Base-by-base conservation (phyloP, 495 filamentous ascomycete species). In the Aspergillus nanangensis region DNA sequence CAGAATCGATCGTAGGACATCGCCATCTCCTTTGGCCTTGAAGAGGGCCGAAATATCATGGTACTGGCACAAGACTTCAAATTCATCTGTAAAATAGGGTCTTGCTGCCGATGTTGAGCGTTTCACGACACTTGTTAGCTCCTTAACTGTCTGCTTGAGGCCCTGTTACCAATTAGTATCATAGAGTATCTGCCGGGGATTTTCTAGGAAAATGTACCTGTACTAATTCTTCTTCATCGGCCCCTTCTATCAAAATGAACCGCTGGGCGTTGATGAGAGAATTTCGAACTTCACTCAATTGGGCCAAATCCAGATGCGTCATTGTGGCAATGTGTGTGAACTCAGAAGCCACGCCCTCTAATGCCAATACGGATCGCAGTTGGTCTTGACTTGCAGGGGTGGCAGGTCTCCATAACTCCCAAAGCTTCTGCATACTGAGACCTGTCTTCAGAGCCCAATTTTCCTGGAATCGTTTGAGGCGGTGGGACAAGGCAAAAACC, bases 351-450 rank as follows among this genome's bases (percentile, higher is more conserved):
- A 93, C 76, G 3, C 61, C 60, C 58, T 92, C 84, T 55, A 95
- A 61, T 13, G 78, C 67, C 9, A 78, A 48, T 11, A 84, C 61
- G 5, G 75, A 67, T 10, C 65, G 46, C 35, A 86, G 62, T 25
- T 77, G 73, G 4, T 56, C 40, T 23, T 79, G 63, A 19, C 76
- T 77, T 17, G 67, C 57, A 19, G 81, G 72, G 4, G 86, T 80
- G 5, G 72, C 66, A 10, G 90, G 90, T 52, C 81, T 76, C 52
- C 92, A 80, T 0, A 64, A 51, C 29, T 75, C 75, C 93, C 93
- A 98, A 1, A 97, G 72, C 20, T 63, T 65, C 58, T 95, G 88
- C 88, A 97, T 95, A 49, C 80, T 83, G 14, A 89, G 74, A 2
- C 91, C 91, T 2, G 81, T 91, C 0, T 70, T 78, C 5, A 93